Percentiles rank a stretch among this genome's conserved stretches.
phyloP scores from a whole-genome alignment of 2,329 filamentous ascomycete genomes.

The Trichophaea hybrida region DNA sequence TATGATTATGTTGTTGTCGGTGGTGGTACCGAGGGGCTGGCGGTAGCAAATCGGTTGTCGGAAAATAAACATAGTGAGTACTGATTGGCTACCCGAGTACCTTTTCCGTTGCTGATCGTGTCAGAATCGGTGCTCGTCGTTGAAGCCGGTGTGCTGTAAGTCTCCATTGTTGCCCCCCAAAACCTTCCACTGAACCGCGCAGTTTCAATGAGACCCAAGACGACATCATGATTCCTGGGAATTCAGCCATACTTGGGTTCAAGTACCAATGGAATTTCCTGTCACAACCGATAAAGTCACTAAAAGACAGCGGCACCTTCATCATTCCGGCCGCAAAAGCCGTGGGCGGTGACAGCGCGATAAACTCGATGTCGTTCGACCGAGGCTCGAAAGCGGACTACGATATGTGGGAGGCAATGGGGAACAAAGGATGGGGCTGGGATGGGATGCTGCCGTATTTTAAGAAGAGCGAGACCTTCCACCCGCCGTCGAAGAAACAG shows the following conservation, averaged over 20 bases:
- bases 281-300: conserved; percentile 4
- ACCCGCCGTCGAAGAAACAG: conserved; percentile 6
- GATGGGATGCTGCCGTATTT: conserved; percentile 32
- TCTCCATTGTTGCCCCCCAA: not conserved
- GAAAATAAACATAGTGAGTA: conserved; percentile 24
- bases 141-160: not conserved
- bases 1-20: conserved; percentile 27
- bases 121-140: conserved; percentile 6
- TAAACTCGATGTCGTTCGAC: conserved; percentile 30
- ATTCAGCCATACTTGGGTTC: not conserved
- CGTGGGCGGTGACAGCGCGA: conserved; percentile 29
- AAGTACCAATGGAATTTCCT: conserved; percentile 11
- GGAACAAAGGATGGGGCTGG: conserved; percentile 47
- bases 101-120: not conserved
- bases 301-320: conserved; percentile 11
- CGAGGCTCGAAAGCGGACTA: conserved; percentile 38
- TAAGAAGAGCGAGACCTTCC: conserved; percentile 16
- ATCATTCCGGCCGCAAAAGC: conserved; percentile 18
- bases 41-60: conserved; percentile 27
- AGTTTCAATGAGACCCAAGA: conserved; percentile 7
- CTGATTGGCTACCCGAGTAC: not conserved
- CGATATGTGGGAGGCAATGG: conserved; percentile 44
- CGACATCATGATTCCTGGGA: conserved; percentile 9
- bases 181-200: not conserved
- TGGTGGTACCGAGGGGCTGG: conserved; percentile 26